These are phyloP conservation scores for Leccinum subgranulosum DNA, from an alignment of 768 basidiomycete genomes.

Conservation along the genomic window DNA sequence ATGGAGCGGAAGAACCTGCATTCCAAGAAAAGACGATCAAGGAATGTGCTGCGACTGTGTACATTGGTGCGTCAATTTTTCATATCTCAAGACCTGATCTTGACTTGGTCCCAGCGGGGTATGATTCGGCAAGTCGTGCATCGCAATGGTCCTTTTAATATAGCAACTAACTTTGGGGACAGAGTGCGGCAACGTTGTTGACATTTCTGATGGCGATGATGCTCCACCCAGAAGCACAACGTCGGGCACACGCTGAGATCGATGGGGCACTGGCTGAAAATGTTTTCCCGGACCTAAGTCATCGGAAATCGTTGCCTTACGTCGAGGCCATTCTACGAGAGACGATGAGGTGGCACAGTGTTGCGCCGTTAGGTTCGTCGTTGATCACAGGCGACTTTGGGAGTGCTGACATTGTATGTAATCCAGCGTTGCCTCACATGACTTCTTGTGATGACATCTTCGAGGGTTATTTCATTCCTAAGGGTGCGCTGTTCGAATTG, in stretches of 20 bases:
- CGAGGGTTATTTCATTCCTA: slow-evolving; percentile 39
- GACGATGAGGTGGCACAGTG: slow-evolving; percentile 33
- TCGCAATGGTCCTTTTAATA: background rate
- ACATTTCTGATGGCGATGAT: slow-evolving; percentile 29
- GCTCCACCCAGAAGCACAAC: slow-evolving; percentile 30
- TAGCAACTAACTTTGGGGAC: background rate
- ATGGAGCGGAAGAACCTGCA: slow-evolving; percentile 13
- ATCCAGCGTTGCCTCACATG: slow-evolving; percentile 27
- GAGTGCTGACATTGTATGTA: slow-evolving; percentile 4
- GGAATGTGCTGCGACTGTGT: slow-evolving; percentile 29
- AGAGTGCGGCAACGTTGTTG: slow-evolving; percentile 24
- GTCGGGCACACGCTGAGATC: slow-evolving; percentile 30
- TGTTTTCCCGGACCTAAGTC: slow-evolving; percentile 24
- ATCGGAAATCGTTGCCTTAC: slow-evolving; percentile 25
- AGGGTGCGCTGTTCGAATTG: slow-evolving; percentile 23
- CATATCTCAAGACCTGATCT: background rate
- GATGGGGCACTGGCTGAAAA: slow-evolving; percentile 18
- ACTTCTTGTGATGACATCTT: slow-evolving; percentile 41
- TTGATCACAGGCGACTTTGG: background rate
- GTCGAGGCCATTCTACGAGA: slow-evolving; percentile 31
- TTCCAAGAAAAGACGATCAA: slow-evolving; percentile 25
- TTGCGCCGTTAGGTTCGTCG: slow-evolving; percentile 26
- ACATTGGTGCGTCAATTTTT: slow-evolving; percentile 22
- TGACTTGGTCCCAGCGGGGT: slow-evolving; percentile 19
- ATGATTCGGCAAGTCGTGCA: slow-evolving; percentile 20